phyloP scores from a whole-genome alignment of 2,329 filamentous ascomycete genomes.

The Podosphaera xanthii region DNA sequence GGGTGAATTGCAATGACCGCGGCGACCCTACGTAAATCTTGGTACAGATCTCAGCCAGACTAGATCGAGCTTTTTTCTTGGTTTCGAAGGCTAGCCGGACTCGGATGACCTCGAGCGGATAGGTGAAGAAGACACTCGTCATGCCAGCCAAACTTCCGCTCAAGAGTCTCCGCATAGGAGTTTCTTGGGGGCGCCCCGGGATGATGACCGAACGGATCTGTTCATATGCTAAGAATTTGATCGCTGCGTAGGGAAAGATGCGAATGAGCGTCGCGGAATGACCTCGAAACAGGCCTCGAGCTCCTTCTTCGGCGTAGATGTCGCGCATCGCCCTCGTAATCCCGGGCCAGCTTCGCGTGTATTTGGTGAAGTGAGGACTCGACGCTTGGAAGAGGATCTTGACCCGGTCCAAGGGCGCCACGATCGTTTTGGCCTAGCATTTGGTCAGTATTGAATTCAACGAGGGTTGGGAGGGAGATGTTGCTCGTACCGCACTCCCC shows the following conservation, averaged over 20 bases:
- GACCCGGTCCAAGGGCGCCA: conserved; percentile 86
- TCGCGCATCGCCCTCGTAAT: conserved; percentile 61
- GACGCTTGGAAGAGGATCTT: conserved; percentile 97
- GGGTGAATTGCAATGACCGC: not conserved
- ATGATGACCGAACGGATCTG: conserved; percentile 73
- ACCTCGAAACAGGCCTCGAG: conserved; percentile 63
- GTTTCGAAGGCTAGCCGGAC: conserved; percentile 93
- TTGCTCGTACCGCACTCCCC: conserved; percentile 53
- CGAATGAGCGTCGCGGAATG: conserved; percentile 84
- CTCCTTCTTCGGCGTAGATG: conserved; percentile 56
- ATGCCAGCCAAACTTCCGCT: conserved; percentile 60
- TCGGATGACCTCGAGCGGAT: conserved; percentile 78
- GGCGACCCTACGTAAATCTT: conserved; percentile 69
- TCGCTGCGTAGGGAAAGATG: conserved; percentile 92
- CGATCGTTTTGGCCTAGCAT: conserved; percentile 70
- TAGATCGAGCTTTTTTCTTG: conserved; percentile 45
- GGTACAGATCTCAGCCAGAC: conserved; percentile 51
- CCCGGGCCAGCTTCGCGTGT: conserved; percentile 71
- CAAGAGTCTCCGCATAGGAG: conserved; percentile 49
- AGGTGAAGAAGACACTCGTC: conserved; percentile 86
- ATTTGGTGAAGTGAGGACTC: conserved; percentile 84
- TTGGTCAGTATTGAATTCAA: conserved; percentile 1
- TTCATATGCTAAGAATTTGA: conserved; percentile 96
- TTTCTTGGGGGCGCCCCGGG: conserved; percentile 48
- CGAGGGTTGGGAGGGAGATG: not conserved